phyloP scores from a whole-genome alignment of 768 basidiomycete species.

The Strobilomyces confusus region DNA sequence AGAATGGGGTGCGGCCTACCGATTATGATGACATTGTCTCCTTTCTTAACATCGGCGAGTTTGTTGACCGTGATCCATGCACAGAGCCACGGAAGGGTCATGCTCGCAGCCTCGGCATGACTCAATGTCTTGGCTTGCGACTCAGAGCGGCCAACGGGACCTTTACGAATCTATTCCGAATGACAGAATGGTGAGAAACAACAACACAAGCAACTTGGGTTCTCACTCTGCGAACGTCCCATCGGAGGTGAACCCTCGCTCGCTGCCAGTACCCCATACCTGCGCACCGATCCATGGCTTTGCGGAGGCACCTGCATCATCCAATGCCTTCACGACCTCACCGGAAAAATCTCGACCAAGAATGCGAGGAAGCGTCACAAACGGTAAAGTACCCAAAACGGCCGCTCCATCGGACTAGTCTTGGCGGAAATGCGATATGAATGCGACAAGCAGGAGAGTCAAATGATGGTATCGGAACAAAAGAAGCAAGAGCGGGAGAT shows the following conservation, averaged over 20 bases:
- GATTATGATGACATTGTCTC: constrained; percentile 33
- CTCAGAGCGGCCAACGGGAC: constrained; percentile 29
- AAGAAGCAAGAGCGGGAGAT: not conserved
- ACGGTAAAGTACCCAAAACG: constrained; percentile 24
- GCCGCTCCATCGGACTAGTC: constrained; percentile 30
- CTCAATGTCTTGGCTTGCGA: constrained; percentile 27
- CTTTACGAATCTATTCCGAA: constrained; percentile 22
- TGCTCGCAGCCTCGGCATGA: constrained; percentile 29
- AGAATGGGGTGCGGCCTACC: constrained; percentile 10
- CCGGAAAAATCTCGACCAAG: constrained; percentile 34
- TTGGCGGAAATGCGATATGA: not conserved
- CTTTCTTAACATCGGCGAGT: constrained; percentile 30
- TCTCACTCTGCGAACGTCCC: constrained; percentile 34
- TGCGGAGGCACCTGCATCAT: constrained; percentile 16
- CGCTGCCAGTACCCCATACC: constrained; percentile 34
- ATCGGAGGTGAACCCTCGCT: constrained; percentile 30
- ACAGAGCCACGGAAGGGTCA: constrained; percentile 33
- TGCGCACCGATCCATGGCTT: constrained; percentile 27
- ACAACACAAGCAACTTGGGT: not conserved
- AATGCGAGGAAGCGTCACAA: constrained; percentile 32
- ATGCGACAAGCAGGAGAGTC: not conserved
- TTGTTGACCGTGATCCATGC: constrained; percentile 36
- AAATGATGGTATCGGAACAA: not conserved
- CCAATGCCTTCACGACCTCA: constrained; percentile 31
- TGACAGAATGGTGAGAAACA: not conserved